phyloP scores from a whole-genome alignment of 495 filamentous ascomycete genomes.

The Chaetomium cochliodes region DNA sequence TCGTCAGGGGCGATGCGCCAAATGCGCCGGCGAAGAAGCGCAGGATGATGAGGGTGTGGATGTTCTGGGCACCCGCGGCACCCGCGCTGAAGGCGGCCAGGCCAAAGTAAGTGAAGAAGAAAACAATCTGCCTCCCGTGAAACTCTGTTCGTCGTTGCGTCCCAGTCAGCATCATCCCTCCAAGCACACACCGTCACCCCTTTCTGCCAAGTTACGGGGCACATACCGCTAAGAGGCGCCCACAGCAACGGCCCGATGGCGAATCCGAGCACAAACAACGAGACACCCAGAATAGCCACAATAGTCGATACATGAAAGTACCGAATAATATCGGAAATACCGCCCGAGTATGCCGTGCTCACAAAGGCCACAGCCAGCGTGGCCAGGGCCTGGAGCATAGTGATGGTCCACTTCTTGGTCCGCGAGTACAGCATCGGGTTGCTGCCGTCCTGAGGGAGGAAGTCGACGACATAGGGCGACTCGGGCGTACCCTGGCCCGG shows the following conservation, averaged over 20 bases:
- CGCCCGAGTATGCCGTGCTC: conserved; percentile 74
- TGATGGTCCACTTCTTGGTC: conserved; percentile 69
- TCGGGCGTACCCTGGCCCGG: conserved; percentile 68
- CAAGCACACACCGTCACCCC: conserved; percentile 15
- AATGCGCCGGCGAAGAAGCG: conserved; percentile 80
- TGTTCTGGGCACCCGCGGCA: conserved; percentile 60
- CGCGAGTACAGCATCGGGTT: conserved; percentile 67
- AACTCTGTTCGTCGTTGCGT: conserved; percentile 46
- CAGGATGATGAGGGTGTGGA: conserved; percentile 65
- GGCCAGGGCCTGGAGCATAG: conserved; percentile 60
- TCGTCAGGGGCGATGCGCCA: conserved; percentile 70
- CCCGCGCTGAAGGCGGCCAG: conserved; percentile 71
- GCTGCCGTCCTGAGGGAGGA: conserved; percentile 66
- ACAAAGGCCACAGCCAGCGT: conserved; percentile 74
- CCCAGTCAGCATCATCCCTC: conserved; percentile 25
- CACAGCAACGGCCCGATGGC: conserved; percentile 65
- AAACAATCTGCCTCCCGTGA: conserved; percentile 71
- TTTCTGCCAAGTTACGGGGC: not conserved
- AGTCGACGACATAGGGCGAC: conserved; percentile 72
- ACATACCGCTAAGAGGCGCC: conserved; percentile 53
- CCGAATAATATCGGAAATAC: conserved; percentile 58
- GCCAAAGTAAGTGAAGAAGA: conserved; percentile 60
- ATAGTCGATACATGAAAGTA: conserved; percentile 61
- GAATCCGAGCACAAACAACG: conserved; percentile 73
- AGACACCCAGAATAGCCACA: conserved; percentile 65